Evolutionary conservation across 2,329 filamentous ascomycete species (phyloP), one percentile per base, ranked within the genome.

Genomic region (Pestalotiopsis sp.): DNA sequence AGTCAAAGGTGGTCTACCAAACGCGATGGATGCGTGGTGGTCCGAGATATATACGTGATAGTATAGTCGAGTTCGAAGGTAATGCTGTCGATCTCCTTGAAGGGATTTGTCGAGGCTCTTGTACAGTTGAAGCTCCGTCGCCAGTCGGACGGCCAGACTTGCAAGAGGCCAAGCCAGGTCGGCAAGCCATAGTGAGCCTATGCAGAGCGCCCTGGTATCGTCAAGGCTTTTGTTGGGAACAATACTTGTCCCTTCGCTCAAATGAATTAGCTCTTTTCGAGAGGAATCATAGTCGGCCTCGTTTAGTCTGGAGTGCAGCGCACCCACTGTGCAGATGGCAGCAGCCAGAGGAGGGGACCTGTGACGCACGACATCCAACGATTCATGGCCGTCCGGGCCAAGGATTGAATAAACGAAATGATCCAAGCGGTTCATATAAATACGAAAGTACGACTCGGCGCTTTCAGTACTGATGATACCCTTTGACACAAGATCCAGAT

Each of bases 11-110:
- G 72, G 71, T 13, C 70, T 64, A 1, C 72, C 72, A 66, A 91
- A 91, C 0, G 89, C 84, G 64, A 91, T 90, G 66, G 87, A 89
- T 36, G 91, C 87, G 75, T 91, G 89, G 70, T 90, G 89, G 73
- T 91, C 89, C 73, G 88, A 91, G 1, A 90, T 87, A 72, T 91
- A 91, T 0, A 90, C 77, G 41, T 90, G 75, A 75, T 90, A 91
- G 87, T 88, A 91, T 6, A 91, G 79, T 57, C 89, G 82, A 4
- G 89, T 84, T 31, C 85, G 83, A 69, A 90, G 85, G 72, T 86
- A 83, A 66, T 87, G 82, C 70, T 86, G 82, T 3, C 72, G 77
- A 23, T 81, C 78, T 0, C 83, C 82, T 23, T 81, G 80, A 1
- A 85, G 79, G 58, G 86, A 80, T 72, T 84, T 85, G 60, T 83